These are phyloP conservation scores for Exophiala bonariae DNA, from an alignment of 2,329 filamentous ascomycete genomes.

Conservation along the genomic window DNA sequence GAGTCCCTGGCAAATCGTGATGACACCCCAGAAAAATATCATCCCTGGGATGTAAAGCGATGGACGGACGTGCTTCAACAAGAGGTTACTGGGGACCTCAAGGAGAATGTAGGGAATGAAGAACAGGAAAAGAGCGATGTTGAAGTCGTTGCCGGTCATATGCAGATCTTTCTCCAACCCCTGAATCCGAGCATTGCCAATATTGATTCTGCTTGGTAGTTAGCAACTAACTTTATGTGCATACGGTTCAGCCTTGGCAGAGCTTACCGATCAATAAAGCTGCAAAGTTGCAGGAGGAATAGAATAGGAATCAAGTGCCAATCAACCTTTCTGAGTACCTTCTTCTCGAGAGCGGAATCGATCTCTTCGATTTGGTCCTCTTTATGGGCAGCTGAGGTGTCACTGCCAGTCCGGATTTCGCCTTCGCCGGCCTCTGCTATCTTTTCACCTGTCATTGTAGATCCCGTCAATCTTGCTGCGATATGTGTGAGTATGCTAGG, in stretches of 20 bases:
- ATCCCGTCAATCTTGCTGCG: too few relatives aligned
- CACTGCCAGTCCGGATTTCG: too few relatives aligned
- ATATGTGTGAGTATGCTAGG: too few relatives aligned
- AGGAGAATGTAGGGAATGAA: constrained; percentile 27
- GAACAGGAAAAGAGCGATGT: constrained; percentile 27
- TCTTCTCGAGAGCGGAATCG: neutral
- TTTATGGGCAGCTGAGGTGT: too few relatives aligned
- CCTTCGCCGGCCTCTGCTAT: too few relatives aligned
- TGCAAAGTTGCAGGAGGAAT: neutral
- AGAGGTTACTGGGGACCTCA: constrained; percentile 48
- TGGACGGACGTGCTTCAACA: constrained; percentile 36
- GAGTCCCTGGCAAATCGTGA: constrained; percentile 40
- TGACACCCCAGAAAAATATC: constrained; percentile 25
- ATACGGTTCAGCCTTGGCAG: neutral
- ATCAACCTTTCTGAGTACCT: constrained; percentile 31
- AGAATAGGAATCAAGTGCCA: constrained; percentile 49
- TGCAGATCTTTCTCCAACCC: constrained; percentile 44
- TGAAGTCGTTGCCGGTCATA: constrained; percentile 44
- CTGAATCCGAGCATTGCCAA: constrained; percentile 48
- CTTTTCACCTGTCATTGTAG: too few relatives aligned
- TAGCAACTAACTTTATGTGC: neutral
- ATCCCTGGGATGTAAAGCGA: constrained; percentile 6
- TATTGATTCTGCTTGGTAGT: constrained; percentile 34
- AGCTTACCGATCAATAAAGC: constrained; percentile 1
- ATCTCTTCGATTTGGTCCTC: too few relatives aligned